Evolutionary conservation across 2,329 filamentous ascomycete species (phyloP).

Genomic region (Ceratocystis diversiconidia): DNA sequence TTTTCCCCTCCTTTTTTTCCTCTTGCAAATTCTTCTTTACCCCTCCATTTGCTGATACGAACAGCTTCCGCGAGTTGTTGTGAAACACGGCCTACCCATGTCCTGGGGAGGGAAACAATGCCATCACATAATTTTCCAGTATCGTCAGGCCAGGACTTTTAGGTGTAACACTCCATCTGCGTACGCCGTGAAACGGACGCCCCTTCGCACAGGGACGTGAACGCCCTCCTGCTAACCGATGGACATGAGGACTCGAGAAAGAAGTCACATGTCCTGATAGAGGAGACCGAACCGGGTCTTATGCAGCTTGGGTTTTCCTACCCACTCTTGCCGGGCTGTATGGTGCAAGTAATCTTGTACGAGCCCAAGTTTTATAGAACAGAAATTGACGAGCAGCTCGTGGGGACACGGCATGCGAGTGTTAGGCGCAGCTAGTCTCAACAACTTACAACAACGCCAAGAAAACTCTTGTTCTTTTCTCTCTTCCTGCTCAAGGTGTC

Average conservation of each 20-base stretch:
- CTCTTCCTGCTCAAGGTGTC: background rate
- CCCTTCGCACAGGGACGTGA: too few species aligned
- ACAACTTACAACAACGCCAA: background rate
- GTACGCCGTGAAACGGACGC: background rate
- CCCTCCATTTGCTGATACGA: background rate
- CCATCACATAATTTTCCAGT: background rate
- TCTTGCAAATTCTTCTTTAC: background rate
- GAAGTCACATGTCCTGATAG: too few species aligned
- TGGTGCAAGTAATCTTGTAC: too few species aligned
- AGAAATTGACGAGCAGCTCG: too few species aligned
- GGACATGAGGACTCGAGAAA: background rate
- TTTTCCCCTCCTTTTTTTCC: background rate
- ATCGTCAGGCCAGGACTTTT: background rate
- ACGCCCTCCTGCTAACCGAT: too few species aligned
- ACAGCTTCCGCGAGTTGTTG: background rate
- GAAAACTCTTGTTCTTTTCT: background rate
- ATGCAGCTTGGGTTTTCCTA: too few species aligned
- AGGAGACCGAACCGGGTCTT: too few species aligned
- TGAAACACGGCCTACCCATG: background rate
- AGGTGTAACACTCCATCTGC: background rate
- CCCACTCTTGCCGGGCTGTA: too few species aligned
- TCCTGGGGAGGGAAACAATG: background rate
- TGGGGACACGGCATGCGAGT: too few species aligned
- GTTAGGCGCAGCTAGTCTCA: background rate
- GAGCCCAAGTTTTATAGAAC: too few species aligned